Evolutionary conservation across 1,284 basidiomycete genomes (phyloP), one percentile per base, ranked within the genome.

Genomic region (Exobasidium rhododendri): DNA sequence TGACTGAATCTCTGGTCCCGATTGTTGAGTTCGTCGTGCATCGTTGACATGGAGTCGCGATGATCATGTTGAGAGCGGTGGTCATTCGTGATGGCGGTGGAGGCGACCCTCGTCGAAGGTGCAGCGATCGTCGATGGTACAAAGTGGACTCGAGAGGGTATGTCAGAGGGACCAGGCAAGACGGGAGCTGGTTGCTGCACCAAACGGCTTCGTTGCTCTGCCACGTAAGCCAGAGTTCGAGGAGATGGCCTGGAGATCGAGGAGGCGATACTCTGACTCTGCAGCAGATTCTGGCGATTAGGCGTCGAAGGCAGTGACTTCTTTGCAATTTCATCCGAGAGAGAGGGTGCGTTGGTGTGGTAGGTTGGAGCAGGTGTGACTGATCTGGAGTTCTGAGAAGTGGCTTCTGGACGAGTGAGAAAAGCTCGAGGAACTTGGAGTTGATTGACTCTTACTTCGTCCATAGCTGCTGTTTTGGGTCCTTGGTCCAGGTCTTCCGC

Each of bases 1-100:
- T 20, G n/a, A 26, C 52, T 55, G 17, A 55, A 30, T 17, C 52
- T 35, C 35, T 31, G 22, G 28, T 55, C 52, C 14, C 52, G 52
- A 31, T n/a, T 13, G 4, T 20, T n/a, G 14, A 55, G 17, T 26
- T 50, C 47, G 2, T 7, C 35, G 7, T 17, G 35, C 35, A 40
- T 40, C 35, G 35, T 40, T 17, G 35, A 40, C 17, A 40, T 40
- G 35, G 35, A 40, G 17, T 40, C 35, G 7, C 17, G 7, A 40
- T 40, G 17, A 40, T 40, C 10, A 7, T 40, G 35, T 17, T 40
- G 35, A 40, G 7, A 17, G 35, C 17, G 35, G 17, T 40, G 35
- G 17, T 40, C 35, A 40, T 40, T 40, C 10, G 35, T 10, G 17
- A 17, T 7, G 17, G 35, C 17, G 7, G 35, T 40, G 7, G 35